phyloP scores from a whole-genome alignment of 345 rosid species.

The Arabis alpina region DNA sequence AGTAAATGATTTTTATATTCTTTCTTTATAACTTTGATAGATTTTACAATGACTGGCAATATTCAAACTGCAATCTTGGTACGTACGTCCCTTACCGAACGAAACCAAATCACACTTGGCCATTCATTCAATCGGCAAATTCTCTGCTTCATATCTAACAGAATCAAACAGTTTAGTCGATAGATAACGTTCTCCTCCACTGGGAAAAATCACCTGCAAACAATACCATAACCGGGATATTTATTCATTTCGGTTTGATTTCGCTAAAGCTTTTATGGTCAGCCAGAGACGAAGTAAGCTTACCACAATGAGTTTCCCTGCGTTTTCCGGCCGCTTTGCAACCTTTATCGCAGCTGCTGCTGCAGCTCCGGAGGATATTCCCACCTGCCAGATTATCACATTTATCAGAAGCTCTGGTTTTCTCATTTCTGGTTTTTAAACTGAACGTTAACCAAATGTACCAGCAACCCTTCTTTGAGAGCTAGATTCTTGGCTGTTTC shows the following conservation, averaged over 20 bases:
- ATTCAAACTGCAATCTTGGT: slow-evolving; percentile 5
- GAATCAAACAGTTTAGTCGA: slow-evolving; percentile 63
- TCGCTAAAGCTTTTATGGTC: background rate
- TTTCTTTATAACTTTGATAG: background rate
- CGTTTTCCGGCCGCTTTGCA: slow-evolving; percentile 65
- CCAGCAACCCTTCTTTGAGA: slow-evolving; percentile 63
- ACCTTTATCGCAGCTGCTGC: slow-evolving; percentile 61
- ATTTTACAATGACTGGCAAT: background rate
- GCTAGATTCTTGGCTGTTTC: slow-evolving; percentile 60
- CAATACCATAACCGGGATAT: slow-evolving; percentile 6
- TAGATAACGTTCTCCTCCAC: slow-evolving; percentile 77
- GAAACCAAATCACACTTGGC: slow-evolving; percentile 2
- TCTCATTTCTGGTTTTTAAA: background rate
- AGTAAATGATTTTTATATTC: no score
- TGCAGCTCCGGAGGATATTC: slow-evolving; percentile 75
- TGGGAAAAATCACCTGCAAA: slow-evolving; percentile 68
- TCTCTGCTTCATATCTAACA: slow-evolving; percentile 60
- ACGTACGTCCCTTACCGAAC: background rate
- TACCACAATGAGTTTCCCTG: slow-evolving; percentile 63
- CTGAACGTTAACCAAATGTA: background rate
- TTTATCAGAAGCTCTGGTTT: background rate
- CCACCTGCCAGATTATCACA: slow-evolving; percentile 47
- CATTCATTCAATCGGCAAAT: slow-evolving; percentile 51
- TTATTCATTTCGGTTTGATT: background rate
- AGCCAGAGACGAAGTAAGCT: slow-evolving; percentile 3